A percentile compares a stretch with the other conserved stretches of the same genome.
These are phyloP conservation scores for Stephanodiscus minutulus DNA, from an alignment of 108 stramenopile genomes.

Conservation along the genomic window DNA sequence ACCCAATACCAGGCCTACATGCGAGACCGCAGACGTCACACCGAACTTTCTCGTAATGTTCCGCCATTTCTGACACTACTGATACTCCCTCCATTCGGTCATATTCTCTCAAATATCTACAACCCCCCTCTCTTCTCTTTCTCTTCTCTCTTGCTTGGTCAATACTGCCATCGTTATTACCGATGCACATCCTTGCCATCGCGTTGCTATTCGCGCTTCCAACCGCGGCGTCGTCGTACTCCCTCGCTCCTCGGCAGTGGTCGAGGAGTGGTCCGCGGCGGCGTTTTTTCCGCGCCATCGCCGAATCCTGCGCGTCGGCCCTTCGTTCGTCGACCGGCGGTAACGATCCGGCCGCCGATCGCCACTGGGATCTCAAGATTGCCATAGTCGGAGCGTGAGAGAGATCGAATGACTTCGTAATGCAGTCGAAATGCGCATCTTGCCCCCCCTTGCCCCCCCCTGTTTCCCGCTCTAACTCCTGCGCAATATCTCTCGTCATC, in stretches of 20 bases:
- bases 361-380: conserved; percentile 12
- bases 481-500: neutral
- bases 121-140: too few species aligned
- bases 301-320: neutral
- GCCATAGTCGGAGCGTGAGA: conserved; percentile 27
- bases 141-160: too few species aligned
- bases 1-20: too few species aligned
- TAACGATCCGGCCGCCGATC: neutral
- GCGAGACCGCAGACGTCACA: too few species aligned
- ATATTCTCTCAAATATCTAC: too few species aligned
- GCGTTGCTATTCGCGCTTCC: too few species aligned
- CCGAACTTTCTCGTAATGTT: too few species aligned
- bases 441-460: neutral
- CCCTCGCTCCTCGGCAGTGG: neutral
- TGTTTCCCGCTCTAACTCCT: neutral
- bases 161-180: too few species aligned
- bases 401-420: neutral
- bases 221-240: neutral
- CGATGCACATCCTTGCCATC: too few species aligned
- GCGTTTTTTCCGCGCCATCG: neutral
- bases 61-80: too few species aligned
- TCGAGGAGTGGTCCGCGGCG: too few species aligned
- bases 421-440: neutral
- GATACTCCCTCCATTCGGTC: too few species aligned
- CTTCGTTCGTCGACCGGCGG: neutral